A percentile compares a stretch with the other conserved stretches of the same genome.
phyloP scores from a whole-genome alignment of 1,139 yeast genomes.

The Suhomyces panamericanus region DNA sequence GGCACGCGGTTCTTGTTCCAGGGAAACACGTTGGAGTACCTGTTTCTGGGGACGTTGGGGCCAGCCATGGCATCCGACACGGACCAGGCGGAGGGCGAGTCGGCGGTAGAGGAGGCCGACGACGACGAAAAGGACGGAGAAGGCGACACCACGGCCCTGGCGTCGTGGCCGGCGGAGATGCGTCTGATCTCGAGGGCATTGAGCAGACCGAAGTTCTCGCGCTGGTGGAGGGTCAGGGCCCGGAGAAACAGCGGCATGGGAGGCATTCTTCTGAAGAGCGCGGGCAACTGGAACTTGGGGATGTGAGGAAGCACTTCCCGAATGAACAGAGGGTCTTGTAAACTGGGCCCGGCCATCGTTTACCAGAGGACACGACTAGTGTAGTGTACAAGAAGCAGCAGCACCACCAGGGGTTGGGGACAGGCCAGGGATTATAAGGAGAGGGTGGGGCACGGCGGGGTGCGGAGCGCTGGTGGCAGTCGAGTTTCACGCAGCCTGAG shows the following conservation, averaged over 20 bases:
- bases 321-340: constrained; percentile 1
- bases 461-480: background rate
- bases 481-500: background rate
- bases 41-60: constrained; percentile 29
- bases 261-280: constrained; percentile 11
- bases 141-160: background rate
- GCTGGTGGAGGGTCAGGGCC: constrained; percentile 11
- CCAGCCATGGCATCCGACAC: constrained; percentile 21
- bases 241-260: constrained; percentile 15
- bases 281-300: constrained; percentile 14
- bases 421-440: background rate
- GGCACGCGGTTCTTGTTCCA: constrained; percentile 40
- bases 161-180: constrained; percentile 8
- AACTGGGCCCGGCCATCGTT: constrained; percentile 1
- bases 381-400: background rate
- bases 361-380: constrained; percentile 6
- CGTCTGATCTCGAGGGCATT: constrained; percentile 15
- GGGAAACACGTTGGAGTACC: constrained; percentile 47
- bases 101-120: background rate
- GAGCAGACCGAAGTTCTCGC: constrained; percentile 18
- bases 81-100: constrained; percentile 20
- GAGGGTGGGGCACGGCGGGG: background rate
- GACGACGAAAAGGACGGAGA: too few species aligned
- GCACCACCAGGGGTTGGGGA: too few species aligned
- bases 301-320: background rate